Conservation (phyloP, 371 early-diverging fungal species). For the Nosema muscidifuracis region DNA sequence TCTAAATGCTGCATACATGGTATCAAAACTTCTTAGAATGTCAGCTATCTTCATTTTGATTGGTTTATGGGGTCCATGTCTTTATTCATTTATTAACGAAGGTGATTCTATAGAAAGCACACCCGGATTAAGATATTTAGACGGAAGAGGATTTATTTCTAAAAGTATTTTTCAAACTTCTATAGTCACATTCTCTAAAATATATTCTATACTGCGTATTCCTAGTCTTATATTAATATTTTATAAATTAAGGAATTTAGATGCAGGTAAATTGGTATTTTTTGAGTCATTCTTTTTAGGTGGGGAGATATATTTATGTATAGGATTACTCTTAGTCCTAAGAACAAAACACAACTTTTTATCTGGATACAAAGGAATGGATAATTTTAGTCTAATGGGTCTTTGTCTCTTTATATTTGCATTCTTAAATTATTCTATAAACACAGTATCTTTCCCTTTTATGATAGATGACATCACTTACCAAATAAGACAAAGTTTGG, state of each 20-base stretch:
- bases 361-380: conserved; percentile 30
- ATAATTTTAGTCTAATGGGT: conserved; percentile 27
- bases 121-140: background rate
- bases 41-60: conserved; percentile 32
- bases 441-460: conserved; percentile 28
- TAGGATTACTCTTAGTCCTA: conserved; percentile 24
- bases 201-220: conserved; percentile 29
- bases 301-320: conserved; percentile 30
- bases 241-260: conserved; percentile 13
- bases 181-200: conserved; percentile 26
- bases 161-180: conserved; percentile 35
- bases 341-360: conserved; percentile 26
- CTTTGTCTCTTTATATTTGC: conserved; percentile 16
- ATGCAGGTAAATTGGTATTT: conserved; percentile 4
- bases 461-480: background rate
- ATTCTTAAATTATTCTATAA: conserved; percentile 31
- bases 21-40: conserved; percentile 29
- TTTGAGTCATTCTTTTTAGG: conserved; percentile 34
- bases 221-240: conserved; percentile 20
- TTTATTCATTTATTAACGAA: conserved; percentile 30
- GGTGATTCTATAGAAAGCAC: background rate
- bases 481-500: conserved; percentile 27
- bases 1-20: conserved; percentile 16
- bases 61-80: conserved; percentile 36
- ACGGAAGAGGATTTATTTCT: background rate